Evolutionary conservation across 768 basidiomycete species (phyloP), one percentile per base, ranked within the genome.

Genomic region (Rhodotorula diobovata): DNA sequence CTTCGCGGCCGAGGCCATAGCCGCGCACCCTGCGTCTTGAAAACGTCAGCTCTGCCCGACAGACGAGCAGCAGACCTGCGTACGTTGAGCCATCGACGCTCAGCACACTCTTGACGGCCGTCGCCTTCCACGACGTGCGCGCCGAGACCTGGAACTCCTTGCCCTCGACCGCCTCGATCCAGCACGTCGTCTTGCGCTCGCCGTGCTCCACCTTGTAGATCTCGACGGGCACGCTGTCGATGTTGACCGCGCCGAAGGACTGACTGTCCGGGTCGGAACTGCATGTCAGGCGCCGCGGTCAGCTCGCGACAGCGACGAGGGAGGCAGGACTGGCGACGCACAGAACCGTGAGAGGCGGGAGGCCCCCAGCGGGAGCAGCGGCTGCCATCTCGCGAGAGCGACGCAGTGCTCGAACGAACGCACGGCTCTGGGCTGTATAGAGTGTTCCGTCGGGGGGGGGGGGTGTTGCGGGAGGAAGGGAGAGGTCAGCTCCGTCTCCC

Each of bases 101-200:
- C 1, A 43, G 43, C 6, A 41, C n/a, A 0, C 43, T 32, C 4
- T 58, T 1, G 9, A 4, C 55, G 3, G 21, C 21, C 28, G 43
- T 12, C 7, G 15, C 18, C 25, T 35, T 6, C 34, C 10, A 25
- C 8, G 41, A 10, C 6, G 48, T 35, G 4, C 10, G 32, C 16
- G 43, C 25, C 1, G 25, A 25, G 25, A 57, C 61, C 48, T 57
- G 51, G 55, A 63, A 71, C 39, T 61, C 60, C 41, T 57, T 56
- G 35, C 60, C 64, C 43, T 66, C 60, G 14, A n/a, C 37, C 11
- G 64, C 34, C 48, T 61, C 65, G 64, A 71, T 66, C 60, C 45
- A 71, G 57, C 68, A 70, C 5, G 56, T 64, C 39, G 58, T 43
- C 50, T 55, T 64, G 32, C 20, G 50, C n/a, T 30, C 12, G 8